These are phyloP conservation scores for Trichocladium antarcticum DNA, from an alignment of 495 filamentous ascomycete genomes.

Conservation along the genomic window DNA sequence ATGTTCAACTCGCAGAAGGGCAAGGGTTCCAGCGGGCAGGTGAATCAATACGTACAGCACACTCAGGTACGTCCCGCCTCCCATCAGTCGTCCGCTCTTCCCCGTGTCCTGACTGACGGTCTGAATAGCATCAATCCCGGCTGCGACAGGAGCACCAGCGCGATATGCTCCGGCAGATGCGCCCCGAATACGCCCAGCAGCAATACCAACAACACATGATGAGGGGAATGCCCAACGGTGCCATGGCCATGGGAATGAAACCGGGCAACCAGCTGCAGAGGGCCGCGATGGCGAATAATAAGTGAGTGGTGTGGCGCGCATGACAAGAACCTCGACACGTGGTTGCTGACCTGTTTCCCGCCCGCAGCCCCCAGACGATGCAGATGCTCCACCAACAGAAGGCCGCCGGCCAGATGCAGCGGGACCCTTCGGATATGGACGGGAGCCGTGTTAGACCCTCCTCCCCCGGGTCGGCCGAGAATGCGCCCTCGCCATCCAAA, in stretches of 20 bases:
- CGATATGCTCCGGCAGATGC: slow-evolving; percentile 56
- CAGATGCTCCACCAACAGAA: slow-evolving; percentile 50
- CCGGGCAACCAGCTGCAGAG: slow-evolving; percentile 51
- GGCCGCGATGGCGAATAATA: slow-evolving; percentile 68
- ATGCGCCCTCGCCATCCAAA: slow-evolving; percentile 86
- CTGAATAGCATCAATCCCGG: slow-evolving; percentile 50
- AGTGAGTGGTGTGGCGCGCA: slow-evolving; percentile 45
- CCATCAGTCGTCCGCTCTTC: no score
- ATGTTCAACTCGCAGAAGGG: slow-evolving; percentile 70
- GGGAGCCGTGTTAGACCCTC: slow-evolving; percentile 70
- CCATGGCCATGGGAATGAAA: slow-evolving; percentile 40
- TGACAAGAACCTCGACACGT: not conserved
- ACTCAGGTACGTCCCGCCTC: slow-evolving; percentile 50
- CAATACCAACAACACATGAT: slow-evolving; percentile 47
- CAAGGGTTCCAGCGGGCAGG: slow-evolving; percentile 41
- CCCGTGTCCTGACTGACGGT: slow-evolving; percentile 8
- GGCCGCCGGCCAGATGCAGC: slow-evolving; percentile 64
- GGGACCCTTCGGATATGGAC: slow-evolving; percentile 77
- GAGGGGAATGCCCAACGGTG: slow-evolving; percentile 22
- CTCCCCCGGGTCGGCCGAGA: slow-evolving; percentile 72
- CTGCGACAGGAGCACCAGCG: slow-evolving; percentile 56
- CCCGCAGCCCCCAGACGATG: slow-evolving; percentile 52
- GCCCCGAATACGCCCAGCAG: slow-evolving; percentile 37
- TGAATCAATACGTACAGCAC: slow-evolving; percentile 62
- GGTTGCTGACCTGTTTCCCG: slow-evolving; percentile 22